Evolutionary conservation across 768 basidiomycete species (phyloP).

Genomic region (Tylopilus felleus): DNA sequence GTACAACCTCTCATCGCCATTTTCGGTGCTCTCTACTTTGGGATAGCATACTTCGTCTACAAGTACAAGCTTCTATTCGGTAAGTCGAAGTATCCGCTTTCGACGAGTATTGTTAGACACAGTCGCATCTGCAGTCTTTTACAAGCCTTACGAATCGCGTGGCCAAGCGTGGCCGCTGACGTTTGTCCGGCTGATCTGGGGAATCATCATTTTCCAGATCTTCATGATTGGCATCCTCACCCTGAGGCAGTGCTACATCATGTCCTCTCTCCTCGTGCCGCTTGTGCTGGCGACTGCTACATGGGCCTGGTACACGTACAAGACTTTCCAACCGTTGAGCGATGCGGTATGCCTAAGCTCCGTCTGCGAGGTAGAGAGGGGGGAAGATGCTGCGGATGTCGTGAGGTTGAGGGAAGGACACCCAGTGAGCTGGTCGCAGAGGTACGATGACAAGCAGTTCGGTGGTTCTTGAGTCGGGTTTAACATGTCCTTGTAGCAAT

Average conservation of each 20-base stretch:
- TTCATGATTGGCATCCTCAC: slow-evolving; percentile 98
- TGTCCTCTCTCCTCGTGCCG: slow-evolving; percentile 66
- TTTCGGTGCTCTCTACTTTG: slow-evolving; percentile 95
- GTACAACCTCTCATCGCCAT: slow-evolving; percentile 93
- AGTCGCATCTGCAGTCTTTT: slow-evolving; percentile 67
- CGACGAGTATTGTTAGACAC: neutral
- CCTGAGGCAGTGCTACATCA: slow-evolving; percentile 52
- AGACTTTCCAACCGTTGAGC: slow-evolving; percentile 67
- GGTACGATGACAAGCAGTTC: slow-evolving; percentile 38
- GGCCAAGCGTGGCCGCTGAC: slow-evolving; percentile 99
- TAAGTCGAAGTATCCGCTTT: slow-evolving; percentile 35
- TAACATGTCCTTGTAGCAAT: slow-evolving; percentile 47
- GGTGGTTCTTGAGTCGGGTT: neutral
- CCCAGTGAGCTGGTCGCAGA: slow-evolving; percentile 86
- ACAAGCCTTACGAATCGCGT: slow-evolving; percentile 96
- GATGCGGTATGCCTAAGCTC: slow-evolving; percentile 83
- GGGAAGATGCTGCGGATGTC: slow-evolving; percentile 81
- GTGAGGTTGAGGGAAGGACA: slow-evolving; percentile 73
- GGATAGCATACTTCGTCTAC: slow-evolving; percentile 93
- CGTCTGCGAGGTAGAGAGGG: slow-evolving; percentile 85
- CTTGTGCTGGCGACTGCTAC: slow-evolving; percentile 70
- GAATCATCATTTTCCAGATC: slow-evolving; percentile 85
- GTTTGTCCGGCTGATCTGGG: slow-evolving; percentile 88
- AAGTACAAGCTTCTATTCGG: slow-evolving; percentile 97
- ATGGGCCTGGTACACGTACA: slow-evolving; percentile 79